Base-by-base conservation (phyloP, 768 basidiomycete species). In the Calvatia gigantea region DNA sequence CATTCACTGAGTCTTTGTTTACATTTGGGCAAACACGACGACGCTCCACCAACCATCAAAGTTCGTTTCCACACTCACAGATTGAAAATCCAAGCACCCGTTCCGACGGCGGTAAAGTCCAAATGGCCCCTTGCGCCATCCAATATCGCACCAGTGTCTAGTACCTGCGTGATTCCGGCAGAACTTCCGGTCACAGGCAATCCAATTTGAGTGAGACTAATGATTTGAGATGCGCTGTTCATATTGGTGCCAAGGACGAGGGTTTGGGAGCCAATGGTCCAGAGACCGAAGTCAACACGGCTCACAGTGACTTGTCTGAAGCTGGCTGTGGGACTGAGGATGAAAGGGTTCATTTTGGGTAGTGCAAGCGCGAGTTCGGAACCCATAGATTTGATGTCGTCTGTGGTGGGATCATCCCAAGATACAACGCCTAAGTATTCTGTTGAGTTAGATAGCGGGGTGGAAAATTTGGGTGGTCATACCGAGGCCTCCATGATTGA, bases 401-500 rank as follows among this genome's bases (percentile, higher is more conserved):
- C 50, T 0, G 76, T 60, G 0, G 78, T 82, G 0, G 83, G 83
- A 63, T 85, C 82, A 41, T 67, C 67, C 83, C 84, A 81, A 28
- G 80, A 75, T 17, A 79, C 68, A 1, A 84, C 77, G 3, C 73
- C 74, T 75, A 48, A 51, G 7, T 44, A 32, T 25, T 38, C 14
- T n/a, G 12, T 19, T 6, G 45, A 27, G 6, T 33, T 29, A 59
- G 44, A 51, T 2, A 35, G 12, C 14, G 14, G 8, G 15, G 9
- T 14, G 28, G 32, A 23, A 15, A 15, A 6, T 6, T 17, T 21
- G 11, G 49, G 32, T n/a, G 57, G 33, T 62, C 74, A 21, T 60
- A 71, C 84, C 86, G 5, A 83, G 65, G 1, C 74, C 86, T 5
- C 89, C 86, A 52, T 89, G 87, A 58, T 87, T 89, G 64, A 90